These are phyloP conservation scores for Anthostomella pinea DNA, from an alignment of 2,329 filamentous ascomycete species.

Conservation along the genomic window DNA sequence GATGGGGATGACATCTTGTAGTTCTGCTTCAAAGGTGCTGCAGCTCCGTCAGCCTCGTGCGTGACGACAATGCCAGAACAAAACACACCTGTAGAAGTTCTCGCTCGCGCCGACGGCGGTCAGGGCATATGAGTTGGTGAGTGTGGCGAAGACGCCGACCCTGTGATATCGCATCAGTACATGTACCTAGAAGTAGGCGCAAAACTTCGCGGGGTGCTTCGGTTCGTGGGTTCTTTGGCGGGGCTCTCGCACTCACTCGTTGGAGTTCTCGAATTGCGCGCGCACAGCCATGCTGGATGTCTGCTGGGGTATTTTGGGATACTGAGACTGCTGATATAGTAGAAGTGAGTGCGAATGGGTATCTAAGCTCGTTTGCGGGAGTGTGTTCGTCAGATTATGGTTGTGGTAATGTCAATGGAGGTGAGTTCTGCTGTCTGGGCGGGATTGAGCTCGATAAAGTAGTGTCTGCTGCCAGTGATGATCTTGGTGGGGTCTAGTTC, in stretches of 20 bases:
- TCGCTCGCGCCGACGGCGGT: constrained; percentile 93
- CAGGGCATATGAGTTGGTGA: constrained; percentile 96
- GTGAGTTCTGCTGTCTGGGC: too few species aligned
- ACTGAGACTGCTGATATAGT: constrained; percentile 17
- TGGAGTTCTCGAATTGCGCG: constrained; percentile 84
- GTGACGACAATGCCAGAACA: neutral
- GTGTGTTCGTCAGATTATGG: neutral
- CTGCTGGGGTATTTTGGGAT: constrained; percentile 19
- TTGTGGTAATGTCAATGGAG: too few species aligned
- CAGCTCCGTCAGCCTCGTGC: constrained; percentile 13
- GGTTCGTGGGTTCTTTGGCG: constrained; percentile 19
- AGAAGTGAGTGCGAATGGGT: neutral
- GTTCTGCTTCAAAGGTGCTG: constrained; percentile 93
- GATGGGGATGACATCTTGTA: constrained; percentile 96
- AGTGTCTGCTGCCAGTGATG: too few species aligned
- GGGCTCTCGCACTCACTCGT: constrained; percentile 63
- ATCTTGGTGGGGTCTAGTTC: too few species aligned
- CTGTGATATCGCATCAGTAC: constrained; percentile 44
- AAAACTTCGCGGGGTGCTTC: constrained; percentile 19
- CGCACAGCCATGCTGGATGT: constrained; percentile 60
- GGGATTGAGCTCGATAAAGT: too few species aligned
- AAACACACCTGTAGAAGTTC: constrained; percentile 86
- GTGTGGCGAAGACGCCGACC: constrained; percentile 92
- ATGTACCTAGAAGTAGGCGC: constrained; percentile 5
- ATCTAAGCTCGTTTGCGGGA: neutral